Conservation (phyloP, 108 stramenopile genomes). For the Cyclotella choctawhatcheeana region DNA sequence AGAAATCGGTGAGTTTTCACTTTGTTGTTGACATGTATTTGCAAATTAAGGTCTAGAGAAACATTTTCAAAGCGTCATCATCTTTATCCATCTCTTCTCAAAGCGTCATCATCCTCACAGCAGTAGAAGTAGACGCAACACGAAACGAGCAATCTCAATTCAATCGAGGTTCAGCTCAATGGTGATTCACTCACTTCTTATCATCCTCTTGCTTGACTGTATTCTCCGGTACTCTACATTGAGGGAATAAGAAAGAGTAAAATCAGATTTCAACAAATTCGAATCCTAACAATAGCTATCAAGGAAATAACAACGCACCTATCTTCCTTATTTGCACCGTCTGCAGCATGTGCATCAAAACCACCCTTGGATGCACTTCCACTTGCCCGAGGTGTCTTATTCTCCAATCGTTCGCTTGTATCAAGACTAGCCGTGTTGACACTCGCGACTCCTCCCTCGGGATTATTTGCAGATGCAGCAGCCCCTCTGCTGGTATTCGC, state of each 20-base stretch:
- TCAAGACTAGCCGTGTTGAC: too few species aligned
- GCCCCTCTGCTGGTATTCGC: background rate
- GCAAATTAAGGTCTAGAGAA: background rate
- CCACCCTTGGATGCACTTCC: too few species aligned
- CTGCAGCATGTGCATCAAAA: too few species aligned
- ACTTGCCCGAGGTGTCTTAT: too few species aligned
- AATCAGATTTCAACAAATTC: too few species aligned
- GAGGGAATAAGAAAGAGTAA: too few species aligned
- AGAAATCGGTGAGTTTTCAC: too few species aligned
- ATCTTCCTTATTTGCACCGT: too few species aligned
- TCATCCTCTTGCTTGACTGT: background rate
- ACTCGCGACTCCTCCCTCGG: background rate
- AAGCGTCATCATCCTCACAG: background rate
- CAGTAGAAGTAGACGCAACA: background rate
- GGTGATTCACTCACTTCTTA: background rate
- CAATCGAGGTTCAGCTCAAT: background rate
- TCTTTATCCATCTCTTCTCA: background rate
- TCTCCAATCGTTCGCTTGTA: too few species aligned
- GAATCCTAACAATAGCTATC: too few species aligned
- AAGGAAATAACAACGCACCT: too few species aligned
- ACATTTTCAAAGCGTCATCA: background rate
- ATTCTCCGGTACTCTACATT: background rate
- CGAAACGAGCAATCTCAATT: background rate
- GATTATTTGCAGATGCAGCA: background rate
- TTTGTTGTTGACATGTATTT: too few species aligned